phyloP scores from a whole-genome alignment of 305 asterid species.

The Fraxinus ornus region DNA sequence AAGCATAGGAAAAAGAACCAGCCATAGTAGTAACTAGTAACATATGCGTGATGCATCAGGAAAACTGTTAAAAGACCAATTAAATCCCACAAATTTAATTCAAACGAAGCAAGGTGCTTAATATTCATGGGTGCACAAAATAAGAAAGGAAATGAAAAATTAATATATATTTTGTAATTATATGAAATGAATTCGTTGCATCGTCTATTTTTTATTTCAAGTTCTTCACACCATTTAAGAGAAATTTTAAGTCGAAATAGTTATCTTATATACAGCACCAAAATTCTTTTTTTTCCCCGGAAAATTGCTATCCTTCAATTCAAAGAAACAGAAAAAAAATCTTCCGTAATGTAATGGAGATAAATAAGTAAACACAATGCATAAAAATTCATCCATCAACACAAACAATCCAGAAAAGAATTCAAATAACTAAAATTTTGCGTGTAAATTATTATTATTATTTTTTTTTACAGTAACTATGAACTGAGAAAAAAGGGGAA shows the following conservation, averaged over 20 bases:
- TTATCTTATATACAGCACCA: background rate
- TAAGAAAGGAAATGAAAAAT: background rate
- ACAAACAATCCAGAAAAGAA: background rate
- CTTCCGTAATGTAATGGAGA: background rate
- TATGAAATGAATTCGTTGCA: background rate
- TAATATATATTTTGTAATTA: background rate
- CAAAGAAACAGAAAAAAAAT: background rate
- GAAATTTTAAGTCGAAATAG: background rate
- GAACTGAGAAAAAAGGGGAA: background rate
- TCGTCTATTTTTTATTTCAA: slow-evolving; percentile 11
- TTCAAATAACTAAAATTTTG: background rate
- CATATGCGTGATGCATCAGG: background rate
- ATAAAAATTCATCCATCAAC: background rate
- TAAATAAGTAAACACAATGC: background rate
- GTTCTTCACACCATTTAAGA: slow-evolving; percentile 12
- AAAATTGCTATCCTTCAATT: background rate
- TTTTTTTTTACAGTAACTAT: background rate
- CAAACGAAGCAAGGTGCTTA: background rate
- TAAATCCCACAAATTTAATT: background rate
- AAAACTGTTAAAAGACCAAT: background rate
- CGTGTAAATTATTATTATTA: background rate
- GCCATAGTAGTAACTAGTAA: background rate
- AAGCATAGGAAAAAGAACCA: background rate
- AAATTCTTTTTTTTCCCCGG: background rate
- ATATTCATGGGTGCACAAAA: background rate